Evolutionary conservation across 1,284 basidiomycete genomes (phyloP).

Genomic region (Heliocybe sulcata): DNA sequence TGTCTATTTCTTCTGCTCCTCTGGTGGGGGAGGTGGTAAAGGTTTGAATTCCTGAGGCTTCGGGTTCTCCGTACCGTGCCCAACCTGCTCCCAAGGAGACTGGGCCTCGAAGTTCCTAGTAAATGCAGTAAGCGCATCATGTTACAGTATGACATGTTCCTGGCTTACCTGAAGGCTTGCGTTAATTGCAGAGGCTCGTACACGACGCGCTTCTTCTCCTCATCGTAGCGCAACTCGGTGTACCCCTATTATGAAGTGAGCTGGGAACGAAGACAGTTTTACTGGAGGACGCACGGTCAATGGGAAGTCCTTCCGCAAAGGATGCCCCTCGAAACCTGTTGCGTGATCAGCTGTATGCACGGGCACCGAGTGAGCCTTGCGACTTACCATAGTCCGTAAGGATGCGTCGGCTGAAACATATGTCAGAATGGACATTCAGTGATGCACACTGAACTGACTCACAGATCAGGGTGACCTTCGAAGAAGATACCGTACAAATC

Average conservation of each 20-base stretch:
- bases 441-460: conserved; percentile 23
- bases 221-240: conserved; percentile 96
- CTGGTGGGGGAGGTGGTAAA: conserved; percentile 56
- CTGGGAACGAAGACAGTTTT: conserved; percentile 6
- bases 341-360: conserved; percentile 8
- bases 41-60: conserved; percentile 69
- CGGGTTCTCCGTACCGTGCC: conserved; percentile 70
- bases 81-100: conserved; percentile 97
- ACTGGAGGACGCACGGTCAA: conserved; percentile 59
- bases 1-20: conserved; percentile 61
- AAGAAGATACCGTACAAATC: conserved; percentile 99
- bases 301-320: conserved; percentile 96
- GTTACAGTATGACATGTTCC: conserved; percentile 1
- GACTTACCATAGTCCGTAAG: conserved; percentile 93
- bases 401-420: conserved; percentile 72
- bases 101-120: conserved; percentile 87
- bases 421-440: conserved; percentile 9
- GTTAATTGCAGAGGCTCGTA: conserved; percentile 97
- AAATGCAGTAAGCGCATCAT: conserved; percentile 5
- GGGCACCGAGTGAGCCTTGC: not conserved
- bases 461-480: conserved; percentile 94
- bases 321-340: conserved; percentile 96
- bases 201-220: conserved; percentile 97
- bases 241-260: conserved; percentile 59
- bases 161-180: conserved; percentile 87